A percentile compares a stretch with the other conserved stretches of the same genome.
Evolutionary conservation across 805 yeast species (phyloP).

Genomic region (Starmera quercuum): DNA sequence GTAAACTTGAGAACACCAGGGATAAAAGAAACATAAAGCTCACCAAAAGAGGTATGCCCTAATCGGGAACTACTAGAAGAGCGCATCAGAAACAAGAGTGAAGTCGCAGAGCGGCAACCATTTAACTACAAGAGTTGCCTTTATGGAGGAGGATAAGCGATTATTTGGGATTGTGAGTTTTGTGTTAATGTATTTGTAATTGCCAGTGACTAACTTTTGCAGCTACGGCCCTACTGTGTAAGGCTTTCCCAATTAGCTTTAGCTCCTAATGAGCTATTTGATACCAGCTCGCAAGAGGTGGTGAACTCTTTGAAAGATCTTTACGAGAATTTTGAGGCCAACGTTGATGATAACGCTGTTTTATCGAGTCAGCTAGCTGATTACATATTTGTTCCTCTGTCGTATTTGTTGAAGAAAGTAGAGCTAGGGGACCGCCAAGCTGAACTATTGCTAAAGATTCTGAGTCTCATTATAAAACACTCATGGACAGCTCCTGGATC

Average conservation of each 20-base stretch:
- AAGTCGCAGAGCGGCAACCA: no score
- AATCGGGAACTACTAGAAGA: no score
- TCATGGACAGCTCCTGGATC: slow-evolving; percentile 39
- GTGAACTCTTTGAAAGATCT: slow-evolving; percentile 26
- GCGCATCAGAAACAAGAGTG: no score
- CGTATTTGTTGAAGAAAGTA: slow-evolving; percentile 42
- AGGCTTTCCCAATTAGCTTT: slow-evolving; percentile 35
- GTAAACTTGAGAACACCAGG: no score
- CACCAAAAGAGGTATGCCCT: no score
- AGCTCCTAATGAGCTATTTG: slow-evolving; percentile 26
- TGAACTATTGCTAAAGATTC: slow-evolving; percentile 36
- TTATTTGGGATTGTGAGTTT: slow-evolving; percentile 3
- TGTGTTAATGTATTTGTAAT: slow-evolving; percentile 1
- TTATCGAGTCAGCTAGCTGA: slow-evolving; percentile 43
- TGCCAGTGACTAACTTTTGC: slow-evolving; percentile 1
- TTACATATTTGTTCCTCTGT: slow-evolving; percentile 54
- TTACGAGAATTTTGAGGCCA: slow-evolving; percentile 16
- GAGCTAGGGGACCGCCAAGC: slow-evolving; percentile 37
- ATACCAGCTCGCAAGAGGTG: slow-evolving; percentile 24
- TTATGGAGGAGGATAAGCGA: slow-evolving; percentile 3
- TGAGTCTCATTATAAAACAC: slow-evolving; percentile 33
- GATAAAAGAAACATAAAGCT: no score
- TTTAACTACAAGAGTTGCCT: no score
- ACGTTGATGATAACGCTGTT: slow-evolving; percentile 2
- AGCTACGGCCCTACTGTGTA: slow-evolving; percentile 36